Base-by-base conservation (phyloP, 192 early-diverging fungal genomes). In the Chytriomyces confervae region DNA sequence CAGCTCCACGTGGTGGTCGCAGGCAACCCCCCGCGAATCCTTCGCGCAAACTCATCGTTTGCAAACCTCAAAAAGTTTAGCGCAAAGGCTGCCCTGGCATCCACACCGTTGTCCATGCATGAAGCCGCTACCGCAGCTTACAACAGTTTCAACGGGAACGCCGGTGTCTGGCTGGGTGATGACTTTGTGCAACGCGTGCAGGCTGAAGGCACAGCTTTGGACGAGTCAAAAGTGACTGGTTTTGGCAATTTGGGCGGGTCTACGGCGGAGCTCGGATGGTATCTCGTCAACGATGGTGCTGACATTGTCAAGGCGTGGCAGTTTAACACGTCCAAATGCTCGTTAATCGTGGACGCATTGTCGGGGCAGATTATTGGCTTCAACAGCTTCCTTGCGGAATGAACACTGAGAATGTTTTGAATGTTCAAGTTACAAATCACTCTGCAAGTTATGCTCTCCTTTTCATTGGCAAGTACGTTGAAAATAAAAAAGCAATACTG, bases 371-470 rank as follows among this genome's bases (percentile, higher is more conserved):
- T 76, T 20, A 27, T 76, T 76, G 74, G 45, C 16, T 76, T 66
- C 63, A 76, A 36, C 63, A 24, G 24, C n/a, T 66, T 66, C 63
- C 49, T 76, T n/a, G 63, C 62, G 16, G 8, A 53, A 27, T 76
- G 64, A 76, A 44, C 57, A 11, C 44, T n/a, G 60, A 43, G 27
- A 57, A 51, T 60, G 23, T 61, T 61, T 23, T 61, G 57, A n/a
- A 23, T 61, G 57, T 23, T 64, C 18, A 64, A 64, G 62, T 13
- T 24, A 13, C 18, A 24, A 13, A 24, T 29, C 18, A 4, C 11
- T 24, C 20, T 67, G 53, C 13, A 20, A 57, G 53, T 47, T 67
- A 23, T 27, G n/a, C 44, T 67, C 18, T 67, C 44, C 10, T 67
- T 67, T 29, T 43, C n/a, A 47, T 67, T 29, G 11, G 23, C 43